phyloP scores from a whole-genome alignment of 768 basidiomycete species.

The Hypholoma sublateritium region DNA sequence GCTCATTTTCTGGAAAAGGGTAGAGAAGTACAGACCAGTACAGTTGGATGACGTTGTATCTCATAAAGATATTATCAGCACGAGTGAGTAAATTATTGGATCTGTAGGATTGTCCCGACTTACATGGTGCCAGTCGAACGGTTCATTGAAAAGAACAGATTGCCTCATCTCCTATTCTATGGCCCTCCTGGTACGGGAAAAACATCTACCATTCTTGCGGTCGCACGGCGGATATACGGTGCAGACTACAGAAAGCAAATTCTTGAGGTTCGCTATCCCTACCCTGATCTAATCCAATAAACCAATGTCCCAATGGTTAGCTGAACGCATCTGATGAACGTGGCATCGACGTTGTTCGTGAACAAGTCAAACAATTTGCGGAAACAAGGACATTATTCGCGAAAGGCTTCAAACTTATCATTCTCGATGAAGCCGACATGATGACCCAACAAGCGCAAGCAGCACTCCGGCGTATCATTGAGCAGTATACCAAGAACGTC shows the following conservation, averaged over 20 bases:
- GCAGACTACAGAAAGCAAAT: constrained; percentile 85
- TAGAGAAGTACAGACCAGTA: constrained; percentile 95
- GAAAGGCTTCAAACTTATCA: constrained; percentile 95
- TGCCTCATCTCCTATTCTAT: constrained; percentile 96
- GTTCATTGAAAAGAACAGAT: constrained; percentile 91
- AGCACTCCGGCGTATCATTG: constrained; percentile 94
- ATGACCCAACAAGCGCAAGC: constrained; percentile 99
- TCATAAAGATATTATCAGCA: constrained; percentile 91
- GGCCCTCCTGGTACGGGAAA: constrained; percentile 99
- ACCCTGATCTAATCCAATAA: no score
- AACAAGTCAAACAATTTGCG: constrained; percentile 98
- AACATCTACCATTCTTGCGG: constrained; percentile 94
- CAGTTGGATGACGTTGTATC: constrained; percentile 94
- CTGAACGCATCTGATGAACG: constrained; percentile 98
- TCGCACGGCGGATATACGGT: constrained; percentile 94
- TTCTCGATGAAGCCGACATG: constrained; percentile 99
- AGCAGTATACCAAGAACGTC: constrained; percentile 98
- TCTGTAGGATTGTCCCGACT: constrained; percentile 10
- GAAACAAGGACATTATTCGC: constrained; percentile 90
- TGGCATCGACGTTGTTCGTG: constrained; percentile 97
- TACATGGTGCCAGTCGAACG: constrained; percentile 69
- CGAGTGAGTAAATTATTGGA: constrained; percentile 58
- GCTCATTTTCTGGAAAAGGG: constrained; percentile 52
- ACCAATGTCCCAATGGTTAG: constrained; percentile 35
- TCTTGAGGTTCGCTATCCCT: constrained; percentile 65